phyloP scores from a whole-genome alignment of 148 eudicot species.

The Fagopyrum tataricum region DNA sequence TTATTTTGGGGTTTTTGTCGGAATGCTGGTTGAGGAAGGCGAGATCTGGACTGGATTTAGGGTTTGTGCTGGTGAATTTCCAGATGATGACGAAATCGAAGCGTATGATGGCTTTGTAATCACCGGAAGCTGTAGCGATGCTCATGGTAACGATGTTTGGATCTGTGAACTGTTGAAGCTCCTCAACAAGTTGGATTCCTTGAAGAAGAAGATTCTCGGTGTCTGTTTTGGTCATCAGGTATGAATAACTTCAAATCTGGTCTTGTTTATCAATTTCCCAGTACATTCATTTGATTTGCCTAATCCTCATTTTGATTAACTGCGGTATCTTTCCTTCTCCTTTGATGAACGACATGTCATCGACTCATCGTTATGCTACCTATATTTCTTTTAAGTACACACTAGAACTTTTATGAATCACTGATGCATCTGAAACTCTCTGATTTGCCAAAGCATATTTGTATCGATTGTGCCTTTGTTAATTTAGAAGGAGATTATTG shows the following conservation, averaged over 20 bases:
- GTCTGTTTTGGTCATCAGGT: conserved; percentile 99
- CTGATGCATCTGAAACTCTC: too few relatives aligned
- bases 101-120: conserved; percentile 72
- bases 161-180: conserved; percentile 48
- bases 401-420: too few relatives aligned
- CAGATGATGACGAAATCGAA: conserved; percentile 50
- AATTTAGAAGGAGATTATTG: too few relatives aligned
- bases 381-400: too few relatives aligned
- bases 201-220: conserved; percentile 83
- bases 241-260: neutral
- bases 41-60: conserved; percentile 66
- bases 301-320: neutral
- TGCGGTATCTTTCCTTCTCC: too few relatives aligned
- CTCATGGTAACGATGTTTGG: conserved; percentile 72
- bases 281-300: neutral
- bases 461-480: too few relatives aligned
- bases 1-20: conserved; percentile 64
- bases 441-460: too few relatives aligned
- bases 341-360: too few relatives aligned
- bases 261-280: neutral
- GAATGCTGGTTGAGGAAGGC: conserved; percentile 71
- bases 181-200: conserved; percentile 40
- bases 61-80: conserved; percentile 56
- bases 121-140: conserved; percentile 91
- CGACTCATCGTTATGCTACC: too few relatives aligned